These are phyloP conservation scores for Claviceps sorghi DNA, from an alignment of 2,329 filamentous ascomycete genomes.

Conservation along the genomic window DNA sequence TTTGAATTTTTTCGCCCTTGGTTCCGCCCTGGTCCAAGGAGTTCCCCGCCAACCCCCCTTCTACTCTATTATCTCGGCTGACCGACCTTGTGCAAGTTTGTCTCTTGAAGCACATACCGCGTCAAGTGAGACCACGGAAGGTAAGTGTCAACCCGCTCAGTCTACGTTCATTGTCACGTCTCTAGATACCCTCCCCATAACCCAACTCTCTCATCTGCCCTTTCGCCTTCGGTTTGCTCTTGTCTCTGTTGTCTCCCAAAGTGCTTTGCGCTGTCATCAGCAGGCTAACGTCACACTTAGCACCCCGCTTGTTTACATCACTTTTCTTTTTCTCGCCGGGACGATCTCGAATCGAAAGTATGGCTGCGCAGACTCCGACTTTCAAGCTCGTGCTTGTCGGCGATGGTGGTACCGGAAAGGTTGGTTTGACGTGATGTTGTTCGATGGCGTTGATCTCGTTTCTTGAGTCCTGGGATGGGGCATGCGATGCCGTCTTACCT, in stretches of 20 bases:
- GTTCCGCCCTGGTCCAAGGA: conserved; percentile 21
- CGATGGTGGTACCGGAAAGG: conserved; percentile 99
- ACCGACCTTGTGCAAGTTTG: conserved; percentile 20
- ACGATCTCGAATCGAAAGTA: conserved; percentile 27
- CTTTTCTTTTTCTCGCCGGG: conserved; percentile 9
- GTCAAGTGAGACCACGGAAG: conserved; percentile 13
- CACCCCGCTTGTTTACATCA: conserved; percentile 35
- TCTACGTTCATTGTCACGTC: conserved; percentile 13
- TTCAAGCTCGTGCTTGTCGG: conserved; percentile 99
- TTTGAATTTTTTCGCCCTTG: conserved; percentile 31
- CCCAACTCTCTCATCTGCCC: neutral
- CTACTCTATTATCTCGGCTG: conserved; percentile 24
- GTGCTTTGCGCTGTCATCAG: conserved; percentile 3
- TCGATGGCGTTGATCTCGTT: conserved; percentile 8
- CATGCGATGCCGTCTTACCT: conserved; percentile 5
- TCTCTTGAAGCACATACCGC: conserved; percentile 19
- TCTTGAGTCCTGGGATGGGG: neutral
- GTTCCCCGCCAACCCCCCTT: conserved; percentile 28
- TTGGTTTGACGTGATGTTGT: conserved; percentile 22
- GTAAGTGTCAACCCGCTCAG: conserved; percentile 8
- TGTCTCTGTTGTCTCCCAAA: neutral
- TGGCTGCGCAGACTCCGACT: conserved; percentile 59
- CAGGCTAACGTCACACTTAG: conserved; percentile 22
- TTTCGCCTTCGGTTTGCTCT: neutral
- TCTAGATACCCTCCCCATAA: neutral